These are phyloP conservation scores for Botryotinia calthae DNA, from an alignment of 2,329 filamentous ascomycete genomes.

Conservation along the genomic window DNA sequence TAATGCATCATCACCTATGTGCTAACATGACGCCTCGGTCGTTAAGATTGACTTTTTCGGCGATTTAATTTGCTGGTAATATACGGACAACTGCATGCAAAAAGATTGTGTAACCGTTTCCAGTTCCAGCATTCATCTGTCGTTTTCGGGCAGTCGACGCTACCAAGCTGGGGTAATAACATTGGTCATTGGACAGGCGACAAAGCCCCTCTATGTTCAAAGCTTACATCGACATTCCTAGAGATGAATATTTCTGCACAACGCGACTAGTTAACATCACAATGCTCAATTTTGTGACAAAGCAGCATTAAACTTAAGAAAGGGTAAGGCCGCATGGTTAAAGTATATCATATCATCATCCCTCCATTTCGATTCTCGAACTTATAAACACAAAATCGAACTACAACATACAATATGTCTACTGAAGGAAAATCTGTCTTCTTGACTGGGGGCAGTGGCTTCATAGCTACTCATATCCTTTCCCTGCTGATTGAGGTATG, in stretches of 20 bases:
- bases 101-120: not conserved
- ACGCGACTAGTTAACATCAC: not conserved
- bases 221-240: not conserved
- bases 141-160: not conserved
- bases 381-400: not conserved
- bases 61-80: not conserved
- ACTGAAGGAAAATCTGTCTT: constrained; percentile 24
- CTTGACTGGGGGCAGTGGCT: constrained; percentile 44
- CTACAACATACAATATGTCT: constrained; percentile 9
- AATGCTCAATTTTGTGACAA: not conserved
- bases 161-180: not conserved
- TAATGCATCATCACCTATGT: not conserved
- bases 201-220: not conserved
- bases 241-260: not conserved
- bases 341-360: not conserved
- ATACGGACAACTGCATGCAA: not conserved
- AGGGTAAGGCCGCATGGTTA: too few species aligned
- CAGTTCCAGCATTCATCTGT: not conserved
- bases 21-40: not conserved
- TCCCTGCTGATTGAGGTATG: constrained; percentile 33
- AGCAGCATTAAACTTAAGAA: not conserved
- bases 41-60: not conserved
- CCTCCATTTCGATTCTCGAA: not conserved
- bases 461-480: constrained; percentile 50
- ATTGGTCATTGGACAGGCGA: not conserved